phyloP scores from a whole-genome alignment of 2,329 filamentous ascomycete genomes.

The Fusarium globosum region DNA sequence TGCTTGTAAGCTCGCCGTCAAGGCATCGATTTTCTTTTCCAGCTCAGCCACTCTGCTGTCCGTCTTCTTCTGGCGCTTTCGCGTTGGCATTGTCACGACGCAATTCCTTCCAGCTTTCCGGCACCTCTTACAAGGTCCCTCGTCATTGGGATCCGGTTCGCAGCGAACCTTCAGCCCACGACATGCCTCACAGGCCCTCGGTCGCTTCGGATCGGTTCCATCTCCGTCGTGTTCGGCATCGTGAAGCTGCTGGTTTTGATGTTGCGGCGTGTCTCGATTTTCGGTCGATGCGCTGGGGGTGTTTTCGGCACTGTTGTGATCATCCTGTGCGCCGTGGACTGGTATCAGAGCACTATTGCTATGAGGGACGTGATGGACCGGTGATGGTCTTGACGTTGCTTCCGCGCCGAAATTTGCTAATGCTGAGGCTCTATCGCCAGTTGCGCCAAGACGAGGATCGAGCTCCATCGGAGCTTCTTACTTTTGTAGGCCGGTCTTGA shows the following conservation, averaged over 20 bases:
- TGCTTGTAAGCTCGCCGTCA: constrained; percentile 83
- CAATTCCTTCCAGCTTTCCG: constrained; percentile 83
- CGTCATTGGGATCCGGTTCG: constrained; percentile 75
- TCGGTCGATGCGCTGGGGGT: constrained; percentile 40
- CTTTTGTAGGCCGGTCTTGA: constrained; percentile 31
- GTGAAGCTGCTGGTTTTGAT: constrained; percentile 28
- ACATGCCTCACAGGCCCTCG: constrained; percentile 80
- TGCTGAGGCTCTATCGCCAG: constrained; percentile 39
- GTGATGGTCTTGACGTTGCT: constrained; percentile 30
- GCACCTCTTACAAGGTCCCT: constrained; percentile 79
- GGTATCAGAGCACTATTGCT: constrained; percentile 18
- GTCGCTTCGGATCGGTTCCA: constrained; percentile 68
- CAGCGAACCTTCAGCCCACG: constrained; percentile 85
- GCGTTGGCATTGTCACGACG: constrained; percentile 76
- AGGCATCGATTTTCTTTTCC: constrained; percentile 90
- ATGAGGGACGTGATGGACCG: constrained; percentile 27
- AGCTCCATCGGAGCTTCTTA: constrained; percentile 47
- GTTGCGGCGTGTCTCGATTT: constrained; percentile 28
- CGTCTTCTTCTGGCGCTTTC: constrained; percentile 91
- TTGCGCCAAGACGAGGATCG: constrained; percentile 47
- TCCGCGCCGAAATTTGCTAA: constrained; percentile 20
- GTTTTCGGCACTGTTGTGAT: constrained; percentile 31
- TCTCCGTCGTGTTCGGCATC: constrained; percentile 36
- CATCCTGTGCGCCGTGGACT: constrained; percentile 19
- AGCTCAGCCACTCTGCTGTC: constrained; percentile 90